Evolutionary conservation across 345 rosid species (phyloP).

Genomic region (Arabidopsis suecica): DNA sequence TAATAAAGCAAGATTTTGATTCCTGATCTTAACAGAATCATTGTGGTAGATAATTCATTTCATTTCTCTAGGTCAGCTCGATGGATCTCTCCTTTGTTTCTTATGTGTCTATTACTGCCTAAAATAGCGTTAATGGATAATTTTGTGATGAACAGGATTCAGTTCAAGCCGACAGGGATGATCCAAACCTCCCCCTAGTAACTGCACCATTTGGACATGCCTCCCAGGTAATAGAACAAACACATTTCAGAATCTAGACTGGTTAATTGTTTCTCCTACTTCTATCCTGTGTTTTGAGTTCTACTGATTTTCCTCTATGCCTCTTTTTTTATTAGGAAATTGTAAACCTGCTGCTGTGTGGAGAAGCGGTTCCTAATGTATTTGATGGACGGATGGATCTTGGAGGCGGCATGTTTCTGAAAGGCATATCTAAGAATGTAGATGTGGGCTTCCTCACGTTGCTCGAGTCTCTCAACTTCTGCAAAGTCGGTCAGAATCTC

Average conservation of each 20-base stretch:
- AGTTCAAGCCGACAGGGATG: constrained; percentile 95
- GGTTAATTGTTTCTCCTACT: constrained; percentile 8
- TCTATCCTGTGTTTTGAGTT: constrained; percentile 4
- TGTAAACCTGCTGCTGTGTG: constrained; percentile 88
- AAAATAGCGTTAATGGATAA: background rate
- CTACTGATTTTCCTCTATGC: constrained; percentile 25
- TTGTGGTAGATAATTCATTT: constrained; percentile 16
- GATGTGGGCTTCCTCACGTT: constrained; percentile 98
- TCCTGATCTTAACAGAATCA: background rate
- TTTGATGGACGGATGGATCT: constrained; percentile 98
- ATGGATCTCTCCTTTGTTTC: constrained; percentile 14
- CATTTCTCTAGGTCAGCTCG: background rate
- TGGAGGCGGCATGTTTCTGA: constrained; percentile 93
- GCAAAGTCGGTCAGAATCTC: constrained; percentile 93
- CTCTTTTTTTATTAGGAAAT: constrained; percentile 71
- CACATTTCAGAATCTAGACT: constrained; percentile 23
- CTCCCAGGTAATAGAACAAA: constrained; percentile 72
- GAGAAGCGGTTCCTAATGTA: constrained; percentile 96
- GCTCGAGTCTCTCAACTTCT: constrained; percentile 90
- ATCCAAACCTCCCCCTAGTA: constrained; percentile 86
- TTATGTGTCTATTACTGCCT: background rate
- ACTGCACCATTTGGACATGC: constrained; percentile 99
- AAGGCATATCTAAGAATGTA: constrained; percentile 77
- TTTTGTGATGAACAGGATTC: constrained; percentile 56
- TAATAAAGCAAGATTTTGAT: background rate